Conservation (phyloP, 805 yeast species). For the Kazachstania taianensis region DNA sequence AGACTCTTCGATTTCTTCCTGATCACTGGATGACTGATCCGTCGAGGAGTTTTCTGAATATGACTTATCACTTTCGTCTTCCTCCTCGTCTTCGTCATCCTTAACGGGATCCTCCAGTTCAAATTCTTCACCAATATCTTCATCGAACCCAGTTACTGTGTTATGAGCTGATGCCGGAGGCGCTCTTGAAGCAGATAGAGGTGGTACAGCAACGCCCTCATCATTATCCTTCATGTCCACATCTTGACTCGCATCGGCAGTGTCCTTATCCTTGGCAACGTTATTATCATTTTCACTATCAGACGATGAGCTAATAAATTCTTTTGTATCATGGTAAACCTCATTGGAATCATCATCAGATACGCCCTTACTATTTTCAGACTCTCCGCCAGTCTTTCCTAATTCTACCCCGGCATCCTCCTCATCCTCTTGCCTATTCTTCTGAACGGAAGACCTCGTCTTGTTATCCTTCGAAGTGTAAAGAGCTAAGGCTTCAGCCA, state of each 20-base stretch:
- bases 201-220: background rate
- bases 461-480: conserved; percentile 12
- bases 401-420: background rate
- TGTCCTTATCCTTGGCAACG: background rate
- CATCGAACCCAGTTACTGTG: conserved; percentile 5
- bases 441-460: background rate
- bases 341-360: conserved; percentile 7
- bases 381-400: background rate
- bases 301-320: conserved; percentile 2
- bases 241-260: background rate
- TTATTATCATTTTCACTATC: background rate
- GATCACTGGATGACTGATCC: background rate
- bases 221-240: background rate
- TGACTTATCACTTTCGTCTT: background rate
- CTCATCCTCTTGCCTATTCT: background rate
- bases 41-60: background rate
- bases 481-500: conserved; percentile 38
- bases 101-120: background rate
- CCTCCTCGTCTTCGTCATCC: background rate
- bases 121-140: conserved; percentile 27
- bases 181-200: background rate
- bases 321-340: conserved; percentile 15
- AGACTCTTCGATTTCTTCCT: no score
- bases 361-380: background rate
- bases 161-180: background rate